A percentile compares a stretch with the other conserved stretches of the same genome.
Evolutionary conservation across 495 filamentous ascomycete genomes (phyloP).

Genomic region (Aspergillus asperescens): DNA sequence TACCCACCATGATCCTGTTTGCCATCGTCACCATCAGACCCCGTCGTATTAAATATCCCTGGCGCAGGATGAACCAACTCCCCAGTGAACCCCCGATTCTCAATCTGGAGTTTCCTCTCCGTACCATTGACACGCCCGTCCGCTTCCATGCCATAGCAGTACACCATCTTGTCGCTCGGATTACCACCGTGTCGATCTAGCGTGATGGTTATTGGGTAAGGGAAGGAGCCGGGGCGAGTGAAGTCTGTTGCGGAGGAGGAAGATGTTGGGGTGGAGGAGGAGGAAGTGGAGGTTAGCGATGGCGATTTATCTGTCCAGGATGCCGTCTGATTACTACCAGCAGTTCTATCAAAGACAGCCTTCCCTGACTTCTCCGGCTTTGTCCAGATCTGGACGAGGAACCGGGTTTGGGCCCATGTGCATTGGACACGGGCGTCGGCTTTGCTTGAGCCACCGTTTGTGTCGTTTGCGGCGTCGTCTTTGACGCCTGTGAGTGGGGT

Average conservation of each 20-base stretch:
- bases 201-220: conserved; percentile 78
- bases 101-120: conserved; percentile 50
- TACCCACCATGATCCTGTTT: conserved; percentile 11
- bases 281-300: too few species aligned
- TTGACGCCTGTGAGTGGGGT: conserved; percentile 24
- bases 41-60: conserved; percentile 38
- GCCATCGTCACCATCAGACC: conserved; percentile 17
- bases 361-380: conserved; percentile 35
- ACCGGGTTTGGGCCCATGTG: conserved; percentile 78
- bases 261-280: conserved; percentile 19
- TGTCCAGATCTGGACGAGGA: conserved; percentile 92
- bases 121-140: conserved; percentile 48
- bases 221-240: conserved; percentile 66
- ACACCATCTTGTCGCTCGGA: conserved; percentile 57
- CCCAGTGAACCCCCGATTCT: conserved; percentile 57
- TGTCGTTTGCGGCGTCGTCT: conserved; percentile 45
- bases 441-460: conserved; percentile 58
- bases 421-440: conserved; percentile 61
- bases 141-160: conserved; percentile 56
- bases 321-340: too few species aligned
- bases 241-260: conserved; percentile 50
- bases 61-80: conserved; percentile 53
- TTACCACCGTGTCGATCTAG: conserved; percentile 75
- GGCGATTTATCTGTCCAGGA: too few species aligned
- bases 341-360: conserved; percentile 34